Conservation (phyloP, 345 rosid species). For the Capsella bursapastoris region DNA sequence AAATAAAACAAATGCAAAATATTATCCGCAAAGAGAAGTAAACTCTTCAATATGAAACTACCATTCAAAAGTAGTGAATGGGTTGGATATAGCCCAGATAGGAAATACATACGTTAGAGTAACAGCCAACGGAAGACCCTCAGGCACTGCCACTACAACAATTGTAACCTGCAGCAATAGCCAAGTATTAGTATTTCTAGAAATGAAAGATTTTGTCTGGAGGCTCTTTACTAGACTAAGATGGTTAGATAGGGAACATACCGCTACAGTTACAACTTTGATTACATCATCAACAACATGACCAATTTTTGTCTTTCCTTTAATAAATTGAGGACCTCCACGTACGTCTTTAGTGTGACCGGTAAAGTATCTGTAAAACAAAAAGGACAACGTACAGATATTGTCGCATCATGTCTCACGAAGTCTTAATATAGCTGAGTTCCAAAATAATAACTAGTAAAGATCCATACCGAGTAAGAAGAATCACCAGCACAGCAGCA, state of each 20-base stretch:
- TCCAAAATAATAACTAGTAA: constrained; percentile 19
- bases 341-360: constrained; percentile 60
- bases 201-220: not conserved
- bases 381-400: not conserved
- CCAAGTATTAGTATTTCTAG: constrained; percentile 24
- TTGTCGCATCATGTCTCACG: not conserved
- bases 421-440: not conserved
- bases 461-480: constrained; percentile 66
- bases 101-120: constrained; percentile 78
- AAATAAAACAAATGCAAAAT: constrained; percentile 6
- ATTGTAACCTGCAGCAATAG: constrained; percentile 77
- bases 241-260: constrained; percentile 49
- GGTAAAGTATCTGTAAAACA: constrained; percentile 65
- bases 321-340: constrained; percentile 58
- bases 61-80: constrained; percentile 11
- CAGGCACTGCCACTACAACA: constrained; percentile 98
- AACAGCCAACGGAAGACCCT: constrained; percentile 98
- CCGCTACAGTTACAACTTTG: constrained; percentile 85
- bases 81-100: constrained; percentile 17
- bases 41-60: constrained; percentile 10
- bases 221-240: not conserved
- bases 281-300: constrained; percentile 71
- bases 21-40: constrained; percentile 26
- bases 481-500: constrained; percentile 73
- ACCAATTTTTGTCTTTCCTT: constrained; percentile 68